These are phyloP conservation scores for Artemisia argyi DNA, from an alignment of 129 eudicot genomes.

Conservation along the genomic window DNA sequence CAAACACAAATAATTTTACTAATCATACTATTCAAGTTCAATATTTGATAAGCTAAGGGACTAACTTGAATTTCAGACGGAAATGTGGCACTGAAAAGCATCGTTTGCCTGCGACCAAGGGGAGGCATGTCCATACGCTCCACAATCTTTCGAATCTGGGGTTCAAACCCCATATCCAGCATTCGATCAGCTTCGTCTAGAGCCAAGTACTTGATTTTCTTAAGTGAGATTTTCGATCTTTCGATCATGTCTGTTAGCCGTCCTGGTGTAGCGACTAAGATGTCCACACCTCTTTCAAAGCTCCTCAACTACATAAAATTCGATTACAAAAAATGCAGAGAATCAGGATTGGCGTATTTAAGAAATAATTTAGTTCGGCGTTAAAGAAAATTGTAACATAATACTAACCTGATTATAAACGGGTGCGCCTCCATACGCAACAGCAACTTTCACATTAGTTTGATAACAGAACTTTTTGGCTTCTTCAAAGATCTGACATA, in stretches of 20 bases:
- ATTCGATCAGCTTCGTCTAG: constrained; percentile 91
- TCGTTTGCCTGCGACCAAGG: constrained; percentile 61
- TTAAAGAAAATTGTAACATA: not conserved
- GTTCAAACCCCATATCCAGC: constrained; percentile 94
- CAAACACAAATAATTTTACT: not conserved
- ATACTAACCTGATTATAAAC: constrained; percentile 54
- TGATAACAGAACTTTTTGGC: constrained; percentile 74
- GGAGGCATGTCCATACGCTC: constrained; percentile 78
- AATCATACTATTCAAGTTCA: not conserved
- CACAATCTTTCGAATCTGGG: constrained; percentile 70
- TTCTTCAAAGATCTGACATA: constrained; percentile 69
- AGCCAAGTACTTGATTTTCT: constrained; percentile 58
- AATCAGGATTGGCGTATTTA: too few relatives aligned
- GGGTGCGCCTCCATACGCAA: constrained; percentile 93
- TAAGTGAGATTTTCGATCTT: constrained; percentile 60
- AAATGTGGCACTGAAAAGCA: constrained; percentile 92
- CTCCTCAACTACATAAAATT: constrained; percentile 39
- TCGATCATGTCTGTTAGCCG: constrained; percentile 79
- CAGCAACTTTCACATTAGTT: constrained; percentile 76
- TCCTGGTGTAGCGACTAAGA: constrained; percentile 90
- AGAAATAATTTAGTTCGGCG: too few relatives aligned
- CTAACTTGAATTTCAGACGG: constrained; percentile 78
- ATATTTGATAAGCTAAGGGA: not conserved
- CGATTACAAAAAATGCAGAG: not conserved
- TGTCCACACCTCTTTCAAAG: constrained; percentile 70